These are phyloP conservation scores for Neurospora africana DNA, from an alignment of 495 filamentous ascomycete species.

Conservation along the genomic window DNA sequence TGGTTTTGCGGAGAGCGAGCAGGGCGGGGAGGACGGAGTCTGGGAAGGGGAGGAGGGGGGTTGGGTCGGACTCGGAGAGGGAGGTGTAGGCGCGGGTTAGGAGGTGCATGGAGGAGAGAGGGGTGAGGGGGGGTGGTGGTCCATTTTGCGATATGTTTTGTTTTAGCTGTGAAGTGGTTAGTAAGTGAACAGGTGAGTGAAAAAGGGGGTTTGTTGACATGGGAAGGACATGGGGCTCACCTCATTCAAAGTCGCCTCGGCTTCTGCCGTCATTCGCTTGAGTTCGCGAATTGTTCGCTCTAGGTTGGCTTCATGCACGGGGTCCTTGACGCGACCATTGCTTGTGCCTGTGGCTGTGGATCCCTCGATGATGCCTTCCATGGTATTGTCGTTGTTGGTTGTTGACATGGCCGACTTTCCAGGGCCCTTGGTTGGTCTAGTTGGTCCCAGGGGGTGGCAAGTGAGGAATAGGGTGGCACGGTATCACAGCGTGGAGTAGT, in stretches of 20 bases:
- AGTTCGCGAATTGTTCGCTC: conserved; percentile 56
- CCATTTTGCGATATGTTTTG: conserved; percentile 1
- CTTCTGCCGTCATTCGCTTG: conserved; percentile 51
- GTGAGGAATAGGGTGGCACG: not conserved
- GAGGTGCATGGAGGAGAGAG: conserved; percentile 29
- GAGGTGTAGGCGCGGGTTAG: conserved; percentile 57
- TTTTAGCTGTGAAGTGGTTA: not conserved
- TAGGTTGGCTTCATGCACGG: conserved; percentile 40
- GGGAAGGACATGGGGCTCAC: conserved; percentile 10
- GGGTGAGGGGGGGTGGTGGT: not conserved
- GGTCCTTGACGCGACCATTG: not conserved
- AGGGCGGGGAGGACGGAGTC: conserved; percentile 62
- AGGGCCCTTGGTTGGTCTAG: not conserved
- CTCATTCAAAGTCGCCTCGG: conserved; percentile 48
- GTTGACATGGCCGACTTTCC: not conserved
- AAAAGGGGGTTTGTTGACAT: not conserved
- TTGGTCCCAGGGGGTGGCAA: not conserved
- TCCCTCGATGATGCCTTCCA: not conserved
- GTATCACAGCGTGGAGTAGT: not conserved
- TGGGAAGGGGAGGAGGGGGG: conserved; percentile 44
- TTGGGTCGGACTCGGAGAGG: conserved; percentile 45
- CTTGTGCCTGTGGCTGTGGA: not conserved
- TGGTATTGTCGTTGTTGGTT: not conserved
- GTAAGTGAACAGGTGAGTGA: not conserved
- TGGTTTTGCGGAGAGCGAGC: conserved; percentile 55